A percentile compares a stretch with the other conserved stretches of the same genome.
Conservation (phyloP, 768 basidiomycete genomes). For the Sarcodon aspratus region DNA sequence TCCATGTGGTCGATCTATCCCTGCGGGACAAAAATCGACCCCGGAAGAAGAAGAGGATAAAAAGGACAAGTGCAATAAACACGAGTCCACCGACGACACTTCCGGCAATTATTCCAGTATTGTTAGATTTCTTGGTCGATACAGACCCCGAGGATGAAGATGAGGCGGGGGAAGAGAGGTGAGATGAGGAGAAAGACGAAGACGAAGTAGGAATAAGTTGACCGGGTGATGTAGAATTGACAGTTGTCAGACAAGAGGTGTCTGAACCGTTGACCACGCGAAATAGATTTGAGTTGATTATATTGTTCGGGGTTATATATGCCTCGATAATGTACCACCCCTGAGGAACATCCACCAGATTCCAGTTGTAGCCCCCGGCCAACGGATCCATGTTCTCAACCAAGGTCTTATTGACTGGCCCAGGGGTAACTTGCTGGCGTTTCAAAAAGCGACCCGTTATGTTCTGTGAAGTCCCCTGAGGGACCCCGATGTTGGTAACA, state of each 20-base stretch:
- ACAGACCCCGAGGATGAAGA: not conserved
- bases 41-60: constrained; percentile 19
- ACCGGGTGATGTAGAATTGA: constrained; percentile 5
- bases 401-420: constrained; percentile 14
- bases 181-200: constrained; percentile 10
- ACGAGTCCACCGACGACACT: constrained; percentile 37
- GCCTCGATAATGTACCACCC: constrained; percentile 36
- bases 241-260: constrained; percentile 19
- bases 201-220: constrained; percentile 5
- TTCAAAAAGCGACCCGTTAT: not conserved
- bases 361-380: constrained; percentile 26
- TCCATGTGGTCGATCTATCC: no score
- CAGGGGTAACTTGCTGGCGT: not conserved
- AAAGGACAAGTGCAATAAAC: constrained; percentile 22
- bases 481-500: constrained; percentile 27
- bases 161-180: constrained; percentile 14
- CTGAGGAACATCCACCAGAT: constrained; percentile 29
- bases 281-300: constrained; percentile 19
- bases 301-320: not conserved
- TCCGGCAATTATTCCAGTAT: constrained; percentile 37
- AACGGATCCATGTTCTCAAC: constrained; percentile 17
- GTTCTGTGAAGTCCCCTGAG: constrained; percentile 10
- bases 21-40: constrained; percentile 10
- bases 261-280: constrained; percentile 25
- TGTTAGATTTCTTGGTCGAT: constrained; percentile 8